Evolutionary conservation across 176 grass and related monocot species (phyloP).

Genomic region (Raddia distichophylla): DNA sequence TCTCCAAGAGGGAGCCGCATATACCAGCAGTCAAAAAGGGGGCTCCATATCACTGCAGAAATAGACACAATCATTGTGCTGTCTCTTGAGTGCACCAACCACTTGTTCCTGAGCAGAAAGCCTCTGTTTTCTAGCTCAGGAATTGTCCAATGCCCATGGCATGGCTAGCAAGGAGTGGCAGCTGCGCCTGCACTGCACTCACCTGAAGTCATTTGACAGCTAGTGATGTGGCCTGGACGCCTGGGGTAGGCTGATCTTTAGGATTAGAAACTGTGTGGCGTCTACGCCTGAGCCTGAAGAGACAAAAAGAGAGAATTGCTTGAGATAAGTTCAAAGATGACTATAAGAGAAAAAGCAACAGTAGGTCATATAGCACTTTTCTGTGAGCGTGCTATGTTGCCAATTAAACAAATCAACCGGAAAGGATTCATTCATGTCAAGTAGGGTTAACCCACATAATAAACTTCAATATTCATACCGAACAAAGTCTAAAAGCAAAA

Average conservation of each 20-base stretch:
- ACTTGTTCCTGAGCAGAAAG: constrained; percentile 41
- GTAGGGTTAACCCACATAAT: neutral
- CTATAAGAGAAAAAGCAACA: constrained; percentile 8
- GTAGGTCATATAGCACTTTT: constrained; percentile 26
- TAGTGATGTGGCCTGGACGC: constrained; percentile 19
- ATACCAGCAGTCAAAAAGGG: constrained; percentile 21
- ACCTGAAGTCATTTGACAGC: constrained; percentile 37
- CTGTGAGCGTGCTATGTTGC: constrained; percentile 27
- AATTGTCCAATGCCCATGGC: constrained; percentile 12
- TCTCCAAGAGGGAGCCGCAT: neutral
- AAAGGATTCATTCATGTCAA: constrained; percentile 6
- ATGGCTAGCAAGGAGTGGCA: constrained; percentile 44
- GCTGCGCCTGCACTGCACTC: constrained; percentile 42
- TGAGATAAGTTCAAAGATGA: constrained; percentile 45
- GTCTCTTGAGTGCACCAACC: constrained; percentile 46
- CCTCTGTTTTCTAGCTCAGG: constrained; percentile 38
- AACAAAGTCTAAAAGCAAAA: neutral
- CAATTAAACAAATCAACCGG: constrained; percentile 7
- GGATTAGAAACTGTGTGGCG: constrained; percentile 23
- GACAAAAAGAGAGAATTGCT: constrained; percentile 33
- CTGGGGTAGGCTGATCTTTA: constrained; percentile 27
- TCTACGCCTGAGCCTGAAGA: constrained; percentile 31
- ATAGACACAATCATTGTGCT: constrained; percentile 35
- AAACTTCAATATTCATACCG: neutral
- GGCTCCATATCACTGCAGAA: constrained; percentile 27